These are phyloP conservation scores for barley (Hordeum vulgare) DNA, from an alignment of 176 grass and related monocot genomes.

Conservation along the genomic window MorexV3_pseudomolecules_assembly NC_058522.1:192243581-192244080, in stretches of 20 bases:
- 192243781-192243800: constrained; percentile 96
- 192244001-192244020: constrained; percentile 9
- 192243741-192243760: constrained; percentile 35
- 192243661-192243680: background rate
- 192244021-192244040: constrained; percentile 98
- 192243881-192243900: constrained; percentile 22
- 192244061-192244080: constrained; percentile 71
- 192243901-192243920: background rate
- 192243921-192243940: background rate
- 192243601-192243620: background rate
- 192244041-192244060: constrained; percentile 70
- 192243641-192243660: background rate
- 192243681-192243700: background rate
- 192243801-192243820: constrained; percentile 94
- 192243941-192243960: background rate
- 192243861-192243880: constrained; percentile 95
- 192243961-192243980: background rate
- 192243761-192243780: constrained; percentile 99
- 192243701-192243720: background rate
- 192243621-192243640: background rate
- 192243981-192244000: background rate
- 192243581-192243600: background rate
- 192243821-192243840: constrained; percentile 95
- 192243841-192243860: constrained; percentile 93
- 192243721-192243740: background rate